Percentiles rank a stretch among this genome's conserved stretches.
Evolutionary conservation across 2,329 filamentous ascomycete species (phyloP).

Genomic region (Pseudomassariella vexata): DNA sequence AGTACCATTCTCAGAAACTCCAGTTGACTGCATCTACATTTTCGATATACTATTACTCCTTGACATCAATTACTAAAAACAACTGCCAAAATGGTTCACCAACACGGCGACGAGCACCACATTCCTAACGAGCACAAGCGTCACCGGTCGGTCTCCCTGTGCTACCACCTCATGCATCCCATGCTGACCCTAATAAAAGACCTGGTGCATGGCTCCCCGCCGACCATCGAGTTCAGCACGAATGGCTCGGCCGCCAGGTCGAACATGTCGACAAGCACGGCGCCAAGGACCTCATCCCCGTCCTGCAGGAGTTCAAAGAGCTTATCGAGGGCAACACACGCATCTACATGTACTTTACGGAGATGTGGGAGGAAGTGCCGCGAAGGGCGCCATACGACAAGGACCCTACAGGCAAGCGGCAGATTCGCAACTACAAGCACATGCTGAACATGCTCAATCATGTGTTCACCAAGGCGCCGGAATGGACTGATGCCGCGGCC

Average conservation of each 20-base stretch:
- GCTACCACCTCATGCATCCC: not conserved
- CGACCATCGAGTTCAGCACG: constrained; percentile 55
- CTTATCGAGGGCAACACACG: constrained; percentile 60
- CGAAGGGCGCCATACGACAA: constrained; percentile 50
- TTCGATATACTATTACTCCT: too few species aligned
- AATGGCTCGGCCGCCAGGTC: constrained; percentile 56
- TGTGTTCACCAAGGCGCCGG: constrained; percentile 42
- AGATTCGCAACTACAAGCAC: constrained; percentile 59
- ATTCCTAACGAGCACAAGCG: constrained; percentile 43
- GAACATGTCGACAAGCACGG: constrained; percentile 46
- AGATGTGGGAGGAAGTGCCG: constrained; percentile 66
- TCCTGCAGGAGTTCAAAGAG: constrained; percentile 57
- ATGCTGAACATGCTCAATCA: constrained; percentile 64
- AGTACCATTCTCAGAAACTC: too few species aligned
- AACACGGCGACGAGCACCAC: constrained; percentile 43
- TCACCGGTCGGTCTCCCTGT: constrained; percentile 32
- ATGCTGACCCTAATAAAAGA: constrained; percentile 1
- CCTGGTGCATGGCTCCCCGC: constrained; percentile 57
- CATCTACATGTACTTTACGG: constrained; percentile 59
- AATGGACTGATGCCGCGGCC: constrained; percentile 47
- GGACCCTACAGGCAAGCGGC: constrained; percentile 56
- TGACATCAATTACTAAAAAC: too few species aligned
- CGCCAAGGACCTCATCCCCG: constrained; percentile 47
- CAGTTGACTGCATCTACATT: too few species aligned
- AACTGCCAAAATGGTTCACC: constrained; percentile 37